Conservation (phyloP, 768 basidiomycete genomes). For the Leucogyrophana mollusca region DNA sequence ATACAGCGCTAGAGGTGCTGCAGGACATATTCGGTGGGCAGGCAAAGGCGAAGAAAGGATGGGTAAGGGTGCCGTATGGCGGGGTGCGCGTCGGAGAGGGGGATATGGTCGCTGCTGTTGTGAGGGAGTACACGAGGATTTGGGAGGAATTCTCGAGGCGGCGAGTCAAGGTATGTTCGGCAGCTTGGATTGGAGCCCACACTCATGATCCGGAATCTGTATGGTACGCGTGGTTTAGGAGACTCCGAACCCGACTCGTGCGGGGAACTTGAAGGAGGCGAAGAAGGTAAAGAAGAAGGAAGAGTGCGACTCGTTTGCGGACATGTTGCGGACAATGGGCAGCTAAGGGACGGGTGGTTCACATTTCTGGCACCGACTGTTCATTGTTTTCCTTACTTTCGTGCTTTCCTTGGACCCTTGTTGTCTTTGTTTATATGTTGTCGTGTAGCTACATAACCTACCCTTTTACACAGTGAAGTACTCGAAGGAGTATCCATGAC, state of each 20-base stretch:
- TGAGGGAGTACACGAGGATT: constrained; percentile 7
- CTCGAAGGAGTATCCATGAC: too few relatives aligned
- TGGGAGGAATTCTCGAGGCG: constrained; percentile 12
- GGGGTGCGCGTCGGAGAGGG: constrained; percentile 7
- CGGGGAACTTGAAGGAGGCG: not conserved
- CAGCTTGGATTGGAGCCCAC: too few relatives aligned
- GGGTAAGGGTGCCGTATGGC: constrained; percentile 10
- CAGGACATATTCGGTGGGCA: constrained; percentile 10
- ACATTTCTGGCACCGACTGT: too few relatives aligned
- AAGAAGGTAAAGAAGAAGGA: constrained; percentile 6
- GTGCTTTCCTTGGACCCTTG: too few relatives aligned
- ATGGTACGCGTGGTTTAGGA: not conserved
- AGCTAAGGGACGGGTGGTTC: not conserved
- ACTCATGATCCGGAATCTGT: not conserved
- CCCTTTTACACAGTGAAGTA: too few relatives aligned
- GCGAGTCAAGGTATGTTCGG: not conserved
- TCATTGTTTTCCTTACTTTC: too few relatives aligned
- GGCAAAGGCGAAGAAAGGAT: constrained; percentile 8
- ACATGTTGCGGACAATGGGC: constrained; percentile 14
- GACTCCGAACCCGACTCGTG: too few relatives aligned
- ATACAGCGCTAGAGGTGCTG: constrained; percentile 10
- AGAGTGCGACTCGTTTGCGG: constrained; percentile 4
- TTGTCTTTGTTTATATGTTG: too few relatives aligned
- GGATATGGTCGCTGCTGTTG: constrained; percentile 7
- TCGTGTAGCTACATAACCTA: too few relatives aligned